Conservation (phyloP, 805 yeast genomes). For the Danielia reshetovae region DNA sequence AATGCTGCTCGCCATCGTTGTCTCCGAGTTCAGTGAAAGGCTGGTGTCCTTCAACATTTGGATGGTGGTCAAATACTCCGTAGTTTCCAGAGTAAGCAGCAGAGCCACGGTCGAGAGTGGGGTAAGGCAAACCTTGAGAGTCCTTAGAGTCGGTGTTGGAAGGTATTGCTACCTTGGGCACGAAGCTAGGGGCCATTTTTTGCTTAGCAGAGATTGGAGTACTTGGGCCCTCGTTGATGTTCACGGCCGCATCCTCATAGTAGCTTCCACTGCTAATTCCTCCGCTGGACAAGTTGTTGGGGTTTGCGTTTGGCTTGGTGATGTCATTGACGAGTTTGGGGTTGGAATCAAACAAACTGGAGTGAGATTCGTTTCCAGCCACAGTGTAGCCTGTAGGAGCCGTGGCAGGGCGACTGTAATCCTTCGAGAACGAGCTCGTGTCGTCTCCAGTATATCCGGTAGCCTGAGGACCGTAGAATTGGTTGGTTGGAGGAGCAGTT, state of each 20-base stretch:
- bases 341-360: slow-evolving; percentile 28
- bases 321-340: slow-evolving; percentile 34
- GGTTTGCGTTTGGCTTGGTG: slow-evolving; percentile 18
- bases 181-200: slow-evolving; percentile 30
- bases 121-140: slow-evolving; percentile 21
- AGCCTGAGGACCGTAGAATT: slow-evolving; percentile 4
- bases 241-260: slow-evolving; percentile 13
- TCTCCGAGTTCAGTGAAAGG: slow-evolving; percentile 40
- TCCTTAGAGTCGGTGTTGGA: slow-evolving; percentile 18
- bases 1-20: slow-evolving; percentile 11
- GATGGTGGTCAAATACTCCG: slow-evolving; percentile 43
- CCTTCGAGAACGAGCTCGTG: slow-evolving; percentile 3
- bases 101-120: slow-evolving; percentile 16
- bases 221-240: slow-evolving; percentile 29
- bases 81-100: slow-evolving; percentile 16
- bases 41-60: slow-evolving; percentile 43
- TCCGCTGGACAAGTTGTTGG: slow-evolving; percentile 10
- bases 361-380: slow-evolving; percentile 8
- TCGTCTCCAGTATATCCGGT: slow-evolving; percentile 6
- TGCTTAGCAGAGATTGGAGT: slow-evolving; percentile 29
- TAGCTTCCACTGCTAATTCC: not conserved
- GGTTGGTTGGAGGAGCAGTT: slow-evolving; percentile 1
- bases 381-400: slow-evolving; percentile 4
- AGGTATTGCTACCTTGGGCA: slow-evolving; percentile 26
- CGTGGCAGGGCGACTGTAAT: slow-evolving; percentile 9